These are phyloP conservation scores for Kluyveromyces wickerhamii DNA, from an alignment of 805 yeast species.

Conservation along the genomic window DNA sequence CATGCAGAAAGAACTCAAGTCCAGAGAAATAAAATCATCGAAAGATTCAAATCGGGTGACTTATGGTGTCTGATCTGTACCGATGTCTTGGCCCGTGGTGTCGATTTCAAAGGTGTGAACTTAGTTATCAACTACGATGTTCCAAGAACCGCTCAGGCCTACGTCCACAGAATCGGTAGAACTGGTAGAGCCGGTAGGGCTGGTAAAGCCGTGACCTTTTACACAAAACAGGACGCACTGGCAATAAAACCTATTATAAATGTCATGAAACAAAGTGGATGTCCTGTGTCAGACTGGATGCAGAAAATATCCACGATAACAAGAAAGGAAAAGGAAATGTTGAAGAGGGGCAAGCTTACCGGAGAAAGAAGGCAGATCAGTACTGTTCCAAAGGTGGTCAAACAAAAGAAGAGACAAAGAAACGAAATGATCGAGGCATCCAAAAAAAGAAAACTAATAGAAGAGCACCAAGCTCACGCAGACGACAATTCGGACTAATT, in stretches of 20 bases:
- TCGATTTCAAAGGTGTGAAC: slow-evolving; percentile 93
- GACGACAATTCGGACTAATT: no score
- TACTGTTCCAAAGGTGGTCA: slow-evolving; percentile 69
- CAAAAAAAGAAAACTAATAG: slow-evolving; percentile 52
- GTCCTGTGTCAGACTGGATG: slow-evolving; percentile 75
- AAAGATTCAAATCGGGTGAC: slow-evolving; percentile 80
- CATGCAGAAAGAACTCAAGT: slow-evolving; percentile 89
- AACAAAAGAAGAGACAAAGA: slow-evolving; percentile 53
- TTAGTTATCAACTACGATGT: slow-evolving; percentile 94
- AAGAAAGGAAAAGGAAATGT: slow-evolving; percentile 50
- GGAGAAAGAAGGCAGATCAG: slow-evolving; percentile 64
- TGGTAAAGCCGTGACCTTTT: slow-evolving; percentile 87
- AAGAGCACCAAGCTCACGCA: no score
- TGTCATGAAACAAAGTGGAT: slow-evolving; percentile 92
- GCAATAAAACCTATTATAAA: slow-evolving; percentile 78
- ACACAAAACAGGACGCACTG: slow-evolving; percentile 78
- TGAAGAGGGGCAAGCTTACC: slow-evolving; percentile 45
- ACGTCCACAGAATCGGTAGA: slow-evolving; percentile 97
- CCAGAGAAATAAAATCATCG: slow-evolving; percentile 80
- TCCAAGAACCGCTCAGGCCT: slow-evolving; percentile 87
- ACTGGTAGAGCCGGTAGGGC: slow-evolving; percentile 90
- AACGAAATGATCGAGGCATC: slow-evolving; percentile 71
- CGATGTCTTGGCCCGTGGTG: slow-evolving; percentile 93
- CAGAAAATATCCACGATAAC: slow-evolving; percentile 56
- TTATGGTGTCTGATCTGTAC: slow-evolving; percentile 96